Evolutionary conservation across 805 yeast species (phyloP).

Genomic region (Cyberlindnera xishuangbannaensis): DNA sequence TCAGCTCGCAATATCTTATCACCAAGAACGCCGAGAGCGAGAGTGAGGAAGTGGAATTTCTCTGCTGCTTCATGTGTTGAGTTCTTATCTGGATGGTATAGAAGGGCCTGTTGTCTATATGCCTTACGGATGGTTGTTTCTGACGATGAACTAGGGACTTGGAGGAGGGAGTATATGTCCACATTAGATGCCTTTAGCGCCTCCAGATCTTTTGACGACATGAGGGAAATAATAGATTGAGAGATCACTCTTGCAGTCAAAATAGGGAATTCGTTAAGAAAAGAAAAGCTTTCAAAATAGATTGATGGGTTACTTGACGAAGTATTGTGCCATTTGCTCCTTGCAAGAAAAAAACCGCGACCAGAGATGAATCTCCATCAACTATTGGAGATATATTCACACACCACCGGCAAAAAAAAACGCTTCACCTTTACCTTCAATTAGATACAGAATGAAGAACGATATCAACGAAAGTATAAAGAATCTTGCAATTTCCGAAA

Average conservation of each 20-base stretch:
- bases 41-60: constrained; percentile 79
- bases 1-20: constrained; percentile 76
- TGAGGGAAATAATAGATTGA: too few relatives aligned
- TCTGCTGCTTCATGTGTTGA: constrained; percentile 84
- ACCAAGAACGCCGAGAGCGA: constrained; percentile 76
- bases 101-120: constrained; percentile 71
- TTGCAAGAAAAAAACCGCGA: too few relatives aligned
- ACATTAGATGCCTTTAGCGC: constrained; percentile 12
- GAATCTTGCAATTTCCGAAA: background rate
- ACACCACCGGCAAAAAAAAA: too few relatives aligned
- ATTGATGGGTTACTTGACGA: too few relatives aligned
- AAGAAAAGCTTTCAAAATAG: background rate
- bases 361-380: too few relatives aligned
- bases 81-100: constrained; percentile 79
- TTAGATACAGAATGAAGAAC: too few relatives aligned
- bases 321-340: background rate
- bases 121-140: constrained; percentile 70
- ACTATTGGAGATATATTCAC: too few relatives aligned
- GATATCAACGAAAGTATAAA: background rate
- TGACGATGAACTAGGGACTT: constrained; percentile 54
- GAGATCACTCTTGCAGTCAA: too few relatives aligned
- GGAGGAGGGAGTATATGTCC: constrained; percentile 54
- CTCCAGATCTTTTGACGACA: constrained; percentile 17
- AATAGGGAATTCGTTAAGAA: background rate
- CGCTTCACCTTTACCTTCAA: too few relatives aligned